Base-by-base conservation (phyloP, 371 early-diverging fungal species). In the Capniomyces stellatus region DNA sequence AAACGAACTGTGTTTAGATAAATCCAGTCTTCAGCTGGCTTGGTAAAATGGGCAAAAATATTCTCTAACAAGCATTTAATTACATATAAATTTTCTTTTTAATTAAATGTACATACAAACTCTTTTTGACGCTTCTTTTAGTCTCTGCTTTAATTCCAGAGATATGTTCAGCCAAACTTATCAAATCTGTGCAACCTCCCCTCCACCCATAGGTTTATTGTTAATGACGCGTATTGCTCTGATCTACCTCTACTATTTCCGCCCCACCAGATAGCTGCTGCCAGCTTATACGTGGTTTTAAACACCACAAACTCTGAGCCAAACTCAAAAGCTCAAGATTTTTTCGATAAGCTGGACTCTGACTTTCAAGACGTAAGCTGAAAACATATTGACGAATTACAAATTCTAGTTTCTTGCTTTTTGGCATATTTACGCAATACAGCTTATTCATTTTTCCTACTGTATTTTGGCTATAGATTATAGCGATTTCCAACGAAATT, bases 191-290 rank as follows among this genome's bases (percentile, higher is more conserved):
- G n/a, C 35, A 35, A 19, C 15, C 10, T 35, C 27, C 21, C 18
- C 13, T 29, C 22, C 28, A 29, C 4, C 23, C 21, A 8, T 58
- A 77, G 82, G 87, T 85, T 77, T 55, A 75, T 90, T 21, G 71
- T 87, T 29, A 92, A 86, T 53, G 85, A 88, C 59, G 80, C 79
- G 23, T 89, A 79, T 60, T 67, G 80, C 47, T 83, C 84, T 1
- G 82, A 83, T 51, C 71, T 88, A 1, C 75, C 78, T 46, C 68
- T 90, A 29, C 72, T 87, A 54, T 87, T 87, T 63, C 85, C 94
- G 15, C 87, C 92, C 18, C 88, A 90, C 50, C 71, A 85, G 53
- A 86, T 92, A 54, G 87, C 91, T 1, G 55, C 90, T 2, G 85
- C 89, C 0, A 78, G 85, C 13, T 65, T 91, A 47, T 88, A 81